Evolutionary conservation across 768 basidiomycete species (phyloP), one percentile per base, ranked within the genome.

Genomic region (Pleurotus sapidus): DNA sequence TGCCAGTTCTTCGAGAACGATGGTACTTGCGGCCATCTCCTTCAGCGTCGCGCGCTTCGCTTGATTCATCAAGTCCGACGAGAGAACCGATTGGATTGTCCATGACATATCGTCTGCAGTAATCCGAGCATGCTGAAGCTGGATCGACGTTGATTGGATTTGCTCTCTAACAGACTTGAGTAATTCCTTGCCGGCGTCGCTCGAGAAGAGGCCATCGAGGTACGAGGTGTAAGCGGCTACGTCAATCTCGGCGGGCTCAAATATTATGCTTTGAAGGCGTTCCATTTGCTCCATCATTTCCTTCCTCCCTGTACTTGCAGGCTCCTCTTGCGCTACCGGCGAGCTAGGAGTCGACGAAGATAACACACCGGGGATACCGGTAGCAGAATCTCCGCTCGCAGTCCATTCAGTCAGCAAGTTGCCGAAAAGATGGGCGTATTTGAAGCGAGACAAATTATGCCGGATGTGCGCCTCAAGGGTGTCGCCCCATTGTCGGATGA

Each of bases 391-490:
- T 1, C 75, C 76, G 39, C 76, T 77, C 2, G 72, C 64, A 23
- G 76, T 57, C 77, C 77, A 78, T 57, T 79, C 77, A 40, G 75
- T 74, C 59, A 77, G 72, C 11, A 79, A 68, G 24, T 62, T 73
- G 1, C 76, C 76, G 23, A 77, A 79, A 6, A 77, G 66, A 47
- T 67, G 73, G 5, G 76, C 77, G 24, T 70, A 71, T 25, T 77
- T 76, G 46, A 77, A 76, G 5, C 72, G 68, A 61, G 67, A 68
- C 42, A 62, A 57, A 15, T 67, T 70, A 47, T 76, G 76, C 5
- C 58, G 63, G 38, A 79, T 72, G 58, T 77, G 74, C 0, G 69
- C 66, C 59, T 78, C 74, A 14, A 78, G 63, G 0, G 69, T 70
- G n/a, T 69, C 61, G 2, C 64, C 68, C 77, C 76, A 78, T 39